phyloP scores from a whole-genome alignment of 2,329 filamentous ascomycete species.

The Trichophyton benhamiae region DNA sequence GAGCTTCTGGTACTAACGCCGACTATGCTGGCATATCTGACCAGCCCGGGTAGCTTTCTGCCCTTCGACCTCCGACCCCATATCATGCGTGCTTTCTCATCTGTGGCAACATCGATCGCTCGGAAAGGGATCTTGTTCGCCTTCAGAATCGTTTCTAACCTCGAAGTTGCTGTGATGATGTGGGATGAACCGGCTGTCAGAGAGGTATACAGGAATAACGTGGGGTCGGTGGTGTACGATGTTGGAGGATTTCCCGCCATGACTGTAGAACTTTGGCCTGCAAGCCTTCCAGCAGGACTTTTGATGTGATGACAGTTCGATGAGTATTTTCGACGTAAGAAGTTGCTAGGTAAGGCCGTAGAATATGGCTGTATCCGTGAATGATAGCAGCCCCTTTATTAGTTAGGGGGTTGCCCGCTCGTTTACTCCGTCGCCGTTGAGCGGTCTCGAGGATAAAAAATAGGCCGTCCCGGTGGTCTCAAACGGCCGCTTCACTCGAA shows the following conservation, averaged over 20 bases:
- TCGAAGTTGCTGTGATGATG: conserved; percentile 89
- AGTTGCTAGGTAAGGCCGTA: not conserved
- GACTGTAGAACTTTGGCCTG: not conserved
- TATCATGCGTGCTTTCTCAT: conserved; percentile 75
- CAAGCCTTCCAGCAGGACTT: not conserved
- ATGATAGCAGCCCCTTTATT: not conserved
- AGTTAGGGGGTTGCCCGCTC: not conserved
- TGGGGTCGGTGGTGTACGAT: conserved; percentile 44
- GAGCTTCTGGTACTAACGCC: conserved; percentile 48
- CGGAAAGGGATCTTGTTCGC: conserved; percentile 91
- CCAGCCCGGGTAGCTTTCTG: conserved; percentile 75
- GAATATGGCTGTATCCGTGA: not conserved
- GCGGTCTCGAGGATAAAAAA: not conserved
- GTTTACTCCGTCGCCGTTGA: not conserved
- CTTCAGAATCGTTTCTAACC: conserved; percentile 89
- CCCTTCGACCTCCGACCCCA: conserved; percentile 78
- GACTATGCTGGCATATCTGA: conserved; percentile 74
- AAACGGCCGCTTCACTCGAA: too few species aligned
- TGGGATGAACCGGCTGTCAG: conserved; percentile 90
- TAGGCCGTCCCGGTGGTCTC: not conserved
- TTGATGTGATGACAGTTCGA: not conserved
- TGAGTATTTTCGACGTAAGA: not conserved
- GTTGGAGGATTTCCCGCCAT: conserved; percentile 25
- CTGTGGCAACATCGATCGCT: conserved; percentile 78
- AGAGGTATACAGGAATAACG: conserved; percentile 91